Conservation (phyloP, 2,329 filamentous ascomycete species). For the Nemania diffusa region DNA sequence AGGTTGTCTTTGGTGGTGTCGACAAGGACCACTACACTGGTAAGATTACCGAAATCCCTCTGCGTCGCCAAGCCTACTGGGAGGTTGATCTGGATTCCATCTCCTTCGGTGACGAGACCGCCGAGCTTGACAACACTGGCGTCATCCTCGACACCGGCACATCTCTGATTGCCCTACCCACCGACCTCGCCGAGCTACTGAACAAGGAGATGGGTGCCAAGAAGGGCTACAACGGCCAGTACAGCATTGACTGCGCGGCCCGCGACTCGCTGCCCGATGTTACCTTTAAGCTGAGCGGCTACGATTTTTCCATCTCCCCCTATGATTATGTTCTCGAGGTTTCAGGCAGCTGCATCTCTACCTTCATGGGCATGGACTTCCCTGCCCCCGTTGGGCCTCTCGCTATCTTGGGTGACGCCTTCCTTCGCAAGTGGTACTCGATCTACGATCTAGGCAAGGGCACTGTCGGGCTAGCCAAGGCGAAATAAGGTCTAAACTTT, state of each 20-base stretch:
- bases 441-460: conserved; percentile 94
- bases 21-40: conserved; percentile 84
- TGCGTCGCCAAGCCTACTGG: conserved; percentile 99
- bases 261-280: conserved; percentile 87
- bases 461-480: conserved; percentile 87
- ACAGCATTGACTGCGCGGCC: conserved; percentile 89
- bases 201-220: conserved; percentile 98
- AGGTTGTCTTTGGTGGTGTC: conserved; percentile 89
- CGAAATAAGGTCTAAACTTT: conserved; percentile 61
- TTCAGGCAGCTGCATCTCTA: conserved; percentile 94
- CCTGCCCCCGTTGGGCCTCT: conserved; percentile 89
- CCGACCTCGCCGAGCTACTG: conserved; percentile 90
- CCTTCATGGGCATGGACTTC: conserved; percentile 97
- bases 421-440: conserved; percentile 89
- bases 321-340: conserved; percentile 97
- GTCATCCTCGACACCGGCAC: conserved; percentile 98
- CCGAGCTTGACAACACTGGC: conserved; percentile 92
- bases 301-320: conserved; percentile 90
- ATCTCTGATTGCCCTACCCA: conserved; percentile 94
- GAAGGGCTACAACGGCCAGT: conserved; percentile 98
- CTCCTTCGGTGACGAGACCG: conserved; percentile 84
- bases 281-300: conserved; percentile 87
- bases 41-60: conserved; percentile 90
- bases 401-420: conserved; percentile 91
- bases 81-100: conserved; percentile 96